Percentiles rank a stretch among this genome's conserved stretches.
Conservation (phyloP, 306 rosid species). For the Dalbergia cochinchinensis region DNA sequence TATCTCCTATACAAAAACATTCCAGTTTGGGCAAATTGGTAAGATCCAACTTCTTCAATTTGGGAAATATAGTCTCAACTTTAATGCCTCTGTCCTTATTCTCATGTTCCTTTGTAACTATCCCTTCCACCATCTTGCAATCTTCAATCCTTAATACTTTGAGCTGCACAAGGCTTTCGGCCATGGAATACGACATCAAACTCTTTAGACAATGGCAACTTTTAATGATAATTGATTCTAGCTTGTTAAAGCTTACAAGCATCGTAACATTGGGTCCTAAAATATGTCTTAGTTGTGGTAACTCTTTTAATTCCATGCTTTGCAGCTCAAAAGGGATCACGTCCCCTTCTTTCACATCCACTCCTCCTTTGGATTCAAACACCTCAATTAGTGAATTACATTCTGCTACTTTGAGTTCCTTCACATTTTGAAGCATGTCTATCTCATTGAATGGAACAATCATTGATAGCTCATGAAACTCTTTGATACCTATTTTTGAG, state of each 20-base stretch:
- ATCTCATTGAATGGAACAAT: too few species aligned
- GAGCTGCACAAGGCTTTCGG: constrained; percentile 25
- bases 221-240: neutral
- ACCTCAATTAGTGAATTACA: too few species aligned
- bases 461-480: too few species aligned
- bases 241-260: neutral
- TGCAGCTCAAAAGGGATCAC: too few species aligned
- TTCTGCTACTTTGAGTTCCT: too few species aligned
- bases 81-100: neutral
- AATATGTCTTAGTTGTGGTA: too few species aligned
- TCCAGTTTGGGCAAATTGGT: neutral
- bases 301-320: too few species aligned
- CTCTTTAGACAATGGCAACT: neutral
- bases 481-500: too few species aligned
- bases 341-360: too few species aligned
- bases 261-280: too few species aligned
- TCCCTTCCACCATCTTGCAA: neutral
- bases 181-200: constrained; percentile 23
- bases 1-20: neutral
- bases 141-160: accelerated
- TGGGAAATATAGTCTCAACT: neutral
- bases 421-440: too few species aligned
- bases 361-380: too few species aligned
- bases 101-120: constrained; percentile 21
- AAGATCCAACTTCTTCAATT: neutral